A percentile compares a stretch with the other conserved stretches of the same genome.
Conservation (phyloP, 495 filamentous ascomycete species). For the Xylaria venustula region DNA sequence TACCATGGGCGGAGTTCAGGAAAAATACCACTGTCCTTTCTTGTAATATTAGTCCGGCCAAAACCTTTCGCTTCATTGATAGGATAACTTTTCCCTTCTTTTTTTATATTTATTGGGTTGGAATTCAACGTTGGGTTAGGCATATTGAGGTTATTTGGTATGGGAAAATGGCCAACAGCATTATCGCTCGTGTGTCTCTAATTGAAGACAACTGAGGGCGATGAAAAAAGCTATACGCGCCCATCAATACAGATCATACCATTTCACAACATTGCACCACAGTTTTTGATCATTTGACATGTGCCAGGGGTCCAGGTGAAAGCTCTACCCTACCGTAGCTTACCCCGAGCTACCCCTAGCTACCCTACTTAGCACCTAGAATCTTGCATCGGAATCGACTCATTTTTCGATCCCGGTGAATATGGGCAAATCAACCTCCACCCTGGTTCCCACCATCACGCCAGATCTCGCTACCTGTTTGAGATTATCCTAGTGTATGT, state of each 20-base stretch:
- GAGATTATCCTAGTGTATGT: neutral
- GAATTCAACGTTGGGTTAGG: neutral
- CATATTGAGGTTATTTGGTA: neutral
- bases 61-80: conserved; percentile 6
- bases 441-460: neutral
- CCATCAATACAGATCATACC: neutral
- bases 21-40: conserved; percentile 11
- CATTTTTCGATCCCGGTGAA: neutral
- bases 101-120: neutral
- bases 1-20: conserved; percentile 11
- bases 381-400: neutral
- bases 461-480: neutral
- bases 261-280: too few relatives aligned
- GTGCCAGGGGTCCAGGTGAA: neutral
- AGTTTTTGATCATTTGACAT: neutral
- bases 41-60: conserved; percentile 11
- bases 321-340: neutral
- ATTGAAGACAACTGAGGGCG: neutral
- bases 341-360: neutral
- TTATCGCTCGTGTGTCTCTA: conserved; percentile 4
- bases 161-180: neutral
- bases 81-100: neutral
- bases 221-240: neutral
- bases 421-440: neutral
- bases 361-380: neutral